These are phyloP conservation scores for Arthrobotrys conoides DNA, from an alignment of 2,329 filamentous ascomycete species.

Conservation along the genomic window DNA sequence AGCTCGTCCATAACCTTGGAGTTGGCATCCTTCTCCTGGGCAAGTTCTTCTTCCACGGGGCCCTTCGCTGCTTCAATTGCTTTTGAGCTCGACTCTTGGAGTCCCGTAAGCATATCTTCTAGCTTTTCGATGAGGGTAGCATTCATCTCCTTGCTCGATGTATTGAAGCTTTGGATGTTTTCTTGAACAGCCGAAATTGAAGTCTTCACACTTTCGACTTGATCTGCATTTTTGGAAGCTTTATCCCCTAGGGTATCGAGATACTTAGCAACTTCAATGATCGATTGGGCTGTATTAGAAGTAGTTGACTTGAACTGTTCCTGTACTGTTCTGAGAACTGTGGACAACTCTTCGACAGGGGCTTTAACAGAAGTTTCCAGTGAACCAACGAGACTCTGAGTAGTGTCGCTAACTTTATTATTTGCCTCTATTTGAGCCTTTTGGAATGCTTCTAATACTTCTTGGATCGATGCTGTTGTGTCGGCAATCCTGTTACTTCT, in stretches of 20 bases:
- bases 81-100: constrained; percentile 46
- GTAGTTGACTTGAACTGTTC: constrained; percentile 59
- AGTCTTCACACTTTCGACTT: constrained; percentile 38
- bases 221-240: constrained; percentile 40
- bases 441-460: constrained; percentile 49
- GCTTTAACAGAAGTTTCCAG: constrained; percentile 42
- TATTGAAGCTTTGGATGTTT: constrained; percentile 27
- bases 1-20: constrained; percentile 57
- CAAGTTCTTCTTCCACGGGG: constrained; percentile 42
- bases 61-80: constrained; percentile 33
- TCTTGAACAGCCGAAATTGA: constrained; percentile 40
- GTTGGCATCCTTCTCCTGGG: constrained; percentile 48
- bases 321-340: constrained; percentile 40
- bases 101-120: constrained; percentile 27
- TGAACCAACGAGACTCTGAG: constrained; percentile 22
- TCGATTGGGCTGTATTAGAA: constrained; percentile 55
- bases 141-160: constrained; percentile 40
- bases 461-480: constrained; percentile 56
- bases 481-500: constrained; percentile 57
- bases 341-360: constrained; percentile 35
- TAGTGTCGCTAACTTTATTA: constrained; percentile 22
- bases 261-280: constrained; percentile 59
- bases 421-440: constrained; percentile 35
- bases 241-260: constrained; percentile 54
- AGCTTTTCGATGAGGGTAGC: constrained; percentile 17